Evolutionary conservation across 441 rosid genomes (phyloP).

Genomic region (Erysimum pusillum): DNA sequence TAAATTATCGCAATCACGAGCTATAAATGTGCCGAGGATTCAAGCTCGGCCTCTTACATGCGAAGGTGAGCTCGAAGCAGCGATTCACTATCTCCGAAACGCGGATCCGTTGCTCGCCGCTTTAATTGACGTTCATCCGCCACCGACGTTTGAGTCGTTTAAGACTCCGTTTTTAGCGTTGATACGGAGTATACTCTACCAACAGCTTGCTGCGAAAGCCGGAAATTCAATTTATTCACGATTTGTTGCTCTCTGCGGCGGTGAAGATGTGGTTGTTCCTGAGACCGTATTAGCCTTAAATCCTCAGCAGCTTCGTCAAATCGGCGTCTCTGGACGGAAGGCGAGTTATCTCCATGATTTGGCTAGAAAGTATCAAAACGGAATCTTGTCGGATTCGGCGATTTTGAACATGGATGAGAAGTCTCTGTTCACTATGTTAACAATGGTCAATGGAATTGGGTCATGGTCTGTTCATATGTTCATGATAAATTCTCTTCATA

Average conservation of each 20-base stretch:
- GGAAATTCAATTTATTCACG: not conserved
- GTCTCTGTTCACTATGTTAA: slow-evolving; percentile 9
- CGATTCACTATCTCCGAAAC: slow-evolving; percentile 1
- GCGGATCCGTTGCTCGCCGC: slow-evolving; percentile 6
- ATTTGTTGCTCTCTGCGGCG: not conserved
- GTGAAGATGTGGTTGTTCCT: not conserved
- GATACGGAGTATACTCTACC: not conserved
- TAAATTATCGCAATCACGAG: not conserved
- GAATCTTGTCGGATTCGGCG: slow-evolving; percentile 12
- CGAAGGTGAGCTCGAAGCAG: not conserved
- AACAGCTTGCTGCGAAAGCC: not conserved
- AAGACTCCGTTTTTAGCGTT: slow-evolving; percentile 8
- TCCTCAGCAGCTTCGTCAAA: slow-evolving; percentile 20
- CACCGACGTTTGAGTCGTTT: not conserved
- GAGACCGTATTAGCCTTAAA: not conserved
- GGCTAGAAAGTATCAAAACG: slow-evolving; percentile 9
- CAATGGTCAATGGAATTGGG: slow-evolving; percentile 10
- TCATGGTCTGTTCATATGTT: slow-evolving; percentile 19
- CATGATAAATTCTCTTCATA: slow-evolving; percentile 4
- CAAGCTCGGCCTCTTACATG: slow-evolving; percentile 6
- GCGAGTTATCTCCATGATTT: slow-evolving; percentile 1
- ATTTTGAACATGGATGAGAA: slow-evolving; percentile 10
- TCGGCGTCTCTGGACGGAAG: slow-evolving; percentile 1
- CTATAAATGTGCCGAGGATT: not conserved
- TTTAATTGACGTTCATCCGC: not conserved